Evolutionary conservation across 345 rosid species (phyloP).

Genomic region (Arabis alpina): DNA sequence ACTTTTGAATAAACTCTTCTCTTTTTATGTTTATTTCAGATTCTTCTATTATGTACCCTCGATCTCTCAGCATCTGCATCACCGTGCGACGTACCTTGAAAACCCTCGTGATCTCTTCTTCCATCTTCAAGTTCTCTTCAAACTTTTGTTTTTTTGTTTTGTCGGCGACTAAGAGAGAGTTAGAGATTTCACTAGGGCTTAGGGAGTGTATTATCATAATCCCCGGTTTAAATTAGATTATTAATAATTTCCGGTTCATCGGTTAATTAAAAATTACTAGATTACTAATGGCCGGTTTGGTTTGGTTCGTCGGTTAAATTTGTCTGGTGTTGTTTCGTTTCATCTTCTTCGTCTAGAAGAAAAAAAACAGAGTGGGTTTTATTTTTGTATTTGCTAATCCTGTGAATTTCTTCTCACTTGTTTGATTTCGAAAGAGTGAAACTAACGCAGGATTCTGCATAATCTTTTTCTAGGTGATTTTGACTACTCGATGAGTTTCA

Average conservation of each 20-base stretch:
- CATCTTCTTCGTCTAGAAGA: too few relatives aligned
- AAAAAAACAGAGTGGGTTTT: too few relatives aligned
- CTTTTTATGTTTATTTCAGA: conserved; percentile 58
- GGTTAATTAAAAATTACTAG: background rate
- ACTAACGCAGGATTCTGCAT: too few relatives aligned
- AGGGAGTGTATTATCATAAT: background rate
- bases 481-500: too few relatives aligned
- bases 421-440: too few relatives aligned
- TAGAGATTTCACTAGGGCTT: conserved; percentile 27
- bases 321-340: too few relatives aligned
- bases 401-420: too few relatives aligned
- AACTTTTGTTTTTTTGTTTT: background rate
- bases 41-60: conserved; percentile 52
- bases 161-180: conserved; percentile 28
- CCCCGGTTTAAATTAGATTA: too few relatives aligned
- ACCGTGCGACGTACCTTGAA: conserved; percentile 59
- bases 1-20: conserved; percentile 53
- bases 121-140: conserved; percentile 29
- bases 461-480: too few relatives aligned
- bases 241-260: background rate
- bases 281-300: too few relatives aligned
- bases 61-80: conserved; percentile 61
- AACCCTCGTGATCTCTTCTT: conserved; percentile 56
- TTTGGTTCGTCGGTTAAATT: too few relatives aligned
- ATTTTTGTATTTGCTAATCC: too few relatives aligned